Conservation (phyloP, 2,329 filamentous ascomycete species). For the Claviceps pusilla region DNA sequence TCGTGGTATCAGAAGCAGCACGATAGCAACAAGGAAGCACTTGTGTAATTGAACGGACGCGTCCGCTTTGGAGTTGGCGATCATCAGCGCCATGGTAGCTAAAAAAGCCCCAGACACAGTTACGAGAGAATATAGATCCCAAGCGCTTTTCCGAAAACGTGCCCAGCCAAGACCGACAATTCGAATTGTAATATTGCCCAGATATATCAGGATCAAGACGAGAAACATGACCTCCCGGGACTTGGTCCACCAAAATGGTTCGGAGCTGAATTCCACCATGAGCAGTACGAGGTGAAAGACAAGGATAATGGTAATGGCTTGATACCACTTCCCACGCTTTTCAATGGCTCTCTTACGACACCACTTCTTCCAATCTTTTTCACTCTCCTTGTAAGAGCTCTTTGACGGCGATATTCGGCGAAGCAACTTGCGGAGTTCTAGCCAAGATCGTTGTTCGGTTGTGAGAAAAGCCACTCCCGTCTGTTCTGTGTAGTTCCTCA, state of each 20-base stretch:
- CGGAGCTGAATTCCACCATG: constrained; percentile 71
- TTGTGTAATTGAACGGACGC: constrained; percentile 76
- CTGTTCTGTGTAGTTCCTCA: constrained; percentile 98
- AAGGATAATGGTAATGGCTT: constrained; percentile 62
- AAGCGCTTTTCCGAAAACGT: constrained; percentile 80
- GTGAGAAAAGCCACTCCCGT: constrained; percentile 94
- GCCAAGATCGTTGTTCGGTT: constrained; percentile 89
- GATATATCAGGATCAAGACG: constrained; percentile 65
- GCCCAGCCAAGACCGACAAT: constrained; percentile 83
- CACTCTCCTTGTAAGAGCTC: constrained; percentile 64
- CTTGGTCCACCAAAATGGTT: constrained; percentile 54
- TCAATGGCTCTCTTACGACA: constrained; percentile 89
- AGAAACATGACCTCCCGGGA: constrained; percentile 67
- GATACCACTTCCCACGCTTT: constrained; percentile 86
- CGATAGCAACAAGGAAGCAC: constrained; percentile 79
- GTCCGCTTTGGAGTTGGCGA: constrained; percentile 44
- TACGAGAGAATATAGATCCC: constrained; percentile 81
- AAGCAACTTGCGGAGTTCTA: constrained; percentile 82
- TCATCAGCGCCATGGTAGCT: constrained; percentile 62
- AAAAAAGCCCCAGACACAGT: constrained; percentile 64
- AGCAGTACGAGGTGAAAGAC: constrained; percentile 72
- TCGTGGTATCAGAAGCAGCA: constrained; percentile 79
- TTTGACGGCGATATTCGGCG: constrained; percentile 91
- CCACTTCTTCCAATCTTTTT: constrained; percentile 73
- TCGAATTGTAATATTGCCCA: constrained; percentile 68